These are phyloP conservation scores for Acacia acuminata DNA, from an alignment of 306 rosid species.

Conservation along the genomic window DNA sequence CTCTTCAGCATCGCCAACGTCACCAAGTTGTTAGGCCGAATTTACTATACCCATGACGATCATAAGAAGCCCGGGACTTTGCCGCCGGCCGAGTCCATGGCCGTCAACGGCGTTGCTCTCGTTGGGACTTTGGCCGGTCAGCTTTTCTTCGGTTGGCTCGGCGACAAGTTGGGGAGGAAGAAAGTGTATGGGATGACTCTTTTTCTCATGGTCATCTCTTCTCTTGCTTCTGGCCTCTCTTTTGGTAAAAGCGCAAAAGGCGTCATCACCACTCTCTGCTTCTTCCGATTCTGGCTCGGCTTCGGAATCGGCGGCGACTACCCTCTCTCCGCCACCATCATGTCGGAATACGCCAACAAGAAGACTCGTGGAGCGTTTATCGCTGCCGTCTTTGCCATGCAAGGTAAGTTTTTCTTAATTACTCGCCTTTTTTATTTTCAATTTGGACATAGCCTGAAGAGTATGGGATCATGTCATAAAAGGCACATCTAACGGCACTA, in stretches of 20 bases:
- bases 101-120: constrained; percentile 54
- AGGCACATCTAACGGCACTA: too few relatives aligned
- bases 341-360: constrained; percentile 53
- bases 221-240: constrained; percentile 49
- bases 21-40: constrained; percentile 53
- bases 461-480: too few relatives aligned
- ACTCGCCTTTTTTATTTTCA: too few relatives aligned
- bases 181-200: constrained; percentile 51
- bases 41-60: constrained; percentile 30
- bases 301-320: constrained; percentile 58
- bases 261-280: constrained; percentile 49
- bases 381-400: constrained; percentile 53
- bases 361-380: constrained; percentile 45
- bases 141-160: constrained; percentile 47
- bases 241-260: constrained; percentile 32
- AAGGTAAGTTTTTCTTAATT: constrained; percentile 25
- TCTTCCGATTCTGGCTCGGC: constrained; percentile 56
- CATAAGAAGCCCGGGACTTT: constrained; percentile 40
- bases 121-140: constrained; percentile 45
- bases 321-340: constrained; percentile 58
- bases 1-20: constrained; percentile 53
- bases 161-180: constrained; percentile 51
- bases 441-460: too few relatives aligned
- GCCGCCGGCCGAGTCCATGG: constrained; percentile 42
- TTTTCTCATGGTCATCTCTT: constrained; percentile 42